Evolutionary conservation across 2,329 filamentous ascomycete species (phyloP), one percentile per base, ranked within the genome.

Genomic region (Pseudogymnoascus sp.): DNA sequence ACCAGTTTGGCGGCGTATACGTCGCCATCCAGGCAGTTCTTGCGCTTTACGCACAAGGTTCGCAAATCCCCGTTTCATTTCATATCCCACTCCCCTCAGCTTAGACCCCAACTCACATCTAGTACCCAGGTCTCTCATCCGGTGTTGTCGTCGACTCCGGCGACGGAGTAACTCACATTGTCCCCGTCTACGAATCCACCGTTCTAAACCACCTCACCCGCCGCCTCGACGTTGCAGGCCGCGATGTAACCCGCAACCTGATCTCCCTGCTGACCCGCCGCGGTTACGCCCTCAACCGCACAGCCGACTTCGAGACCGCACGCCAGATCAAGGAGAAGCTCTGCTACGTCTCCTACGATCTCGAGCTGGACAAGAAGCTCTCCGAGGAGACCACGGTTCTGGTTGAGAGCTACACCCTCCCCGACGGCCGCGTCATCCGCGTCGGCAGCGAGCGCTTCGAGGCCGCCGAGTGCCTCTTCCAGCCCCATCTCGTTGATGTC

Each of bases 281-380:
- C 69, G 94, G 94, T 48, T 99, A 99, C 76, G 92, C 94, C 36
- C 86, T 99, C 65, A 99, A 99, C 84, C 87, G 94, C 74, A 99
- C 94, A 10, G 94, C 94, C 73, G 94, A 99, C 75, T 99, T 99
- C 76, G 94, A 99, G 78, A 99, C 94, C 3, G 94, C 99, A 62
- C 89, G 94, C 65, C 93, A 97, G 76, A 97, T 99, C 80, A 99
- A 99, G 80, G 94, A 99, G 82, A 99, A 99, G 82, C 88, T 99
- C 60, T 97, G 94, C 82, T 99, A 99, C 75, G 93, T 99, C 62
- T 97, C 92, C 10, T 99, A 97, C 80, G 94, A 99, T 75, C 84
- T 99, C 62, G 92, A 96, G 76, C 82, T 99, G 61, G 94, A 99
- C 80, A 92, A 97, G 79, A 87, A 90, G 69, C 85, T 99, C 66